Base-by-base conservation (phyloP, 352 stramenopile species). In the Peronosclerospora sorghi region DNA sequence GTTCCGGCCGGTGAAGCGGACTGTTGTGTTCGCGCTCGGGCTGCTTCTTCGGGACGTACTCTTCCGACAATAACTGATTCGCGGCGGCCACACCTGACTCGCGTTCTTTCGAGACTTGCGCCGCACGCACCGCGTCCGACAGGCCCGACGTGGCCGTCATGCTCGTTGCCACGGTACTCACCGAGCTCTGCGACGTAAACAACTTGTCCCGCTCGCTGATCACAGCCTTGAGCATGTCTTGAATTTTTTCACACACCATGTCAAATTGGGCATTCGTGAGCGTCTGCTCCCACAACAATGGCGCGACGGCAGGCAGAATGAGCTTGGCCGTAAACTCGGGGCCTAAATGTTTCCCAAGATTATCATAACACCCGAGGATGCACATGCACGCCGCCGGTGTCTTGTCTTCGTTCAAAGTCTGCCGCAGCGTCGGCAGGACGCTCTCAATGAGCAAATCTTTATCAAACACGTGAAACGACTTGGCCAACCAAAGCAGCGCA, bases 381-480 rank as follows among this genome's bases (percentile, higher is more conserved):
- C 80, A 90, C 80, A 93, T 93, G 28, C 79, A 83, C 30, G 86
- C 80, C 0, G 80, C 80, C 2, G 80, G 80, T 1, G 77, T 86
- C 54, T 90, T 86, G 61, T 93, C 80, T 19, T 70, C 60, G 32
- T 85, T 66, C 8, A 93, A 48, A 4, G 73, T 86, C 35, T 87
- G 68, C 12, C 66, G 51, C 1, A 93, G 60, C 15, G 76, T 88
- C 9, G 80, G 80, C 17, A 93, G 41, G 15, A 90, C 77, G 48
- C 77, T 87, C 26, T 93, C 80, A 41, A 90, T 71, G 15, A 93
- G 51, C 41, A 90, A 32, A 44, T 89, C 77, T 48, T 93, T 93
- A 54, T 93, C 80, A 48, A 93, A 93, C 17, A 93, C 75, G 45
- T 93, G 74, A 56, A 90, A 90, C 10, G 73, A 89, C 56, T 93